Conservation (phyloP, 169 alveolate species). For the Sarcocystis neurona region DNA sequence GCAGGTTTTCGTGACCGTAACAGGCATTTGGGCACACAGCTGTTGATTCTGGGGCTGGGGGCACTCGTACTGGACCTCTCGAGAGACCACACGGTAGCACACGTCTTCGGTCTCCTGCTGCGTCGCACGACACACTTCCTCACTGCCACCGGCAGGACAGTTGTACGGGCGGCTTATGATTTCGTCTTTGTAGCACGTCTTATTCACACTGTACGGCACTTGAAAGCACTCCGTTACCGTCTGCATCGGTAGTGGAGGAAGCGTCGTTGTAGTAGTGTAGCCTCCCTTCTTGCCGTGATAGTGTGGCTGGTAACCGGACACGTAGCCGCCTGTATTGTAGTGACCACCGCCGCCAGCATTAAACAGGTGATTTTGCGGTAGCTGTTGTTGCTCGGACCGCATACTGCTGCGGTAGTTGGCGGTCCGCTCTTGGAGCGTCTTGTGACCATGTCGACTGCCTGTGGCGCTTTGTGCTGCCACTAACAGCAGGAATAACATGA, state of each 20-base stretch:
- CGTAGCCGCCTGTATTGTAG: background rate
- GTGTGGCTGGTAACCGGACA: background rate
- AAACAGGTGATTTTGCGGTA: no score
- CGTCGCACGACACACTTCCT: constrained; percentile 41
- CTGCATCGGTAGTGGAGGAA: constrained; percentile 25
- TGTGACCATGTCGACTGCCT: no score
- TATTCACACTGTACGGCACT: constrained; percentile 58
- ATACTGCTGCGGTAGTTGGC: background rate
- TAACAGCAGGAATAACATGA: no score
- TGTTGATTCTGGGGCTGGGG: constrained; percentile 52
- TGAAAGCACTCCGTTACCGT: constrained; percentile 55
- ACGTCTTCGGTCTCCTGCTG: constrained; percentile 38
- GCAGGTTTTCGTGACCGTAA: constrained; percentile 49
- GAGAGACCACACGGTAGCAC: constrained; percentile 46
- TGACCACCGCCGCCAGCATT: background rate
- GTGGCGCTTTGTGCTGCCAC: no score
- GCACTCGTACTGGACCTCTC: constrained; percentile 62
- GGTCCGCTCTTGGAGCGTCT: background rate
- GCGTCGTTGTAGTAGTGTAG: constrained; percentile 16
- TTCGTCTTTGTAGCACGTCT: constrained; percentile 59
- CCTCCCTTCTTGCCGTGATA: constrained; percentile 24
- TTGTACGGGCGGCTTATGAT: constrained; percentile 48
- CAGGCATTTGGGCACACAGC: constrained; percentile 61
- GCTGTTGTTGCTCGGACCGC: background rate
- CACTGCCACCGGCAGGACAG: constrained; percentile 39